Evolutionary conservation across 768 basidiomycete species (phyloP).

Genomic region (Amanita thiersii): DNA sequence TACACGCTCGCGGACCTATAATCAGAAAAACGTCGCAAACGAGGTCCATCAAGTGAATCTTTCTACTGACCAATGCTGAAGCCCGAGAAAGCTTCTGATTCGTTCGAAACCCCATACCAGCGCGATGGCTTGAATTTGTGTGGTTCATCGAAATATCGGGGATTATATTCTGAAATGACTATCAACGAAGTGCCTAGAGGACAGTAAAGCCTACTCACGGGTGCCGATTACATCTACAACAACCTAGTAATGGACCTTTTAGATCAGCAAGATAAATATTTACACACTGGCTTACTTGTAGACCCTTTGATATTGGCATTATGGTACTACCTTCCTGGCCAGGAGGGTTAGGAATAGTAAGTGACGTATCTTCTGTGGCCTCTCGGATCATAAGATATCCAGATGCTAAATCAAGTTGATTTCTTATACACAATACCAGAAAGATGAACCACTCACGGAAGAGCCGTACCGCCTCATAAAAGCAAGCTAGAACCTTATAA

Average conservation of each 20-base stretch:
- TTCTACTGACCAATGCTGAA: slow-evolving; percentile 33
- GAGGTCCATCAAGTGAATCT: not conserved
- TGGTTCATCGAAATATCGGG: slow-evolving; percentile 40
- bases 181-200: not conserved
- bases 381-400: slow-evolving; percentile 32
- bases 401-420: slow-evolving; percentile 21
- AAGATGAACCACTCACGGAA: slow-evolving; percentile 28
- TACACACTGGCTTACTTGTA: slow-evolving; percentile 17
- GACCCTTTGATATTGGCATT: slow-evolving; percentile 31
- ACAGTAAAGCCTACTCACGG: slow-evolving; percentile 24
- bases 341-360: slow-evolving; percentile 30
- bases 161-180: slow-evolving; percentile 33
- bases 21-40: not conserved
- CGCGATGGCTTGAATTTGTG: slow-evolving; percentile 40
- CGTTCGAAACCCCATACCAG: slow-evolving; percentile 35
- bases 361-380: slow-evolving; percentile 32
- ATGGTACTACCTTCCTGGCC: slow-evolving; percentile 29
- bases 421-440: not conserved
- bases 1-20: slow-evolving; percentile 41
- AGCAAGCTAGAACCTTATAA: slow-evolving; percentile 32
- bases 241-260: slow-evolving; percentile 15
- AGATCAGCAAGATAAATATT: not conserved
- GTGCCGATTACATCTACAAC: slow-evolving; percentile 42
- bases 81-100: slow-evolving; percentile 36
- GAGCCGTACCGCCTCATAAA: slow-evolving; percentile 36